Evolutionary conservation across 352 stramenopile genomes (phyloP).

Genomic region (Phytophthora hibernalis): DNA sequence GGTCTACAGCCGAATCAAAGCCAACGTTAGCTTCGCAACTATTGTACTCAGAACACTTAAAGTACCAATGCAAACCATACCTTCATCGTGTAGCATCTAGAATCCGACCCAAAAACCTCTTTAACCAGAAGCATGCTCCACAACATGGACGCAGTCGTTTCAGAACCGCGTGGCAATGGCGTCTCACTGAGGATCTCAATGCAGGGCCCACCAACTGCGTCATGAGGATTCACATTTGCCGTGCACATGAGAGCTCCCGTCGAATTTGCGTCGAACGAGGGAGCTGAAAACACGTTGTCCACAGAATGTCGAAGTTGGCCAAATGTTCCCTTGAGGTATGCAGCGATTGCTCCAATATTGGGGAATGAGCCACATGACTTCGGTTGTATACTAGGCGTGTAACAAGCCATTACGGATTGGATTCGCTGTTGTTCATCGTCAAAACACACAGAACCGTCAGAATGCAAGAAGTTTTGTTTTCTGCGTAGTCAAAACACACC

Average conservation of each 20-base stretch:
- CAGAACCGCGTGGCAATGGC: conserved; percentile 10
- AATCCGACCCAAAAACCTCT: conserved; percentile 22
- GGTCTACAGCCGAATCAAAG: neutral
- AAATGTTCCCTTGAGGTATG: conserved; percentile 9
- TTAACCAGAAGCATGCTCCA: conserved; percentile 29
- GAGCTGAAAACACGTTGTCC: conserved; percentile 10
- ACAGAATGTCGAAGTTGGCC: neutral
- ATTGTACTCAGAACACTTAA: neutral
- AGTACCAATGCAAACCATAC: neutral
- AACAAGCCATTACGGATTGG: conserved; percentile 3
- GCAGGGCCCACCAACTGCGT: conserved; percentile 15
- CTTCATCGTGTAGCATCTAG: conserved; percentile 23
- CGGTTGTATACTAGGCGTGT: neutral
- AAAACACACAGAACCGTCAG: neutral
- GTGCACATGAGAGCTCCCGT: conserved; percentile 6
- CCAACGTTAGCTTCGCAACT: neutral
- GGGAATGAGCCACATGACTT: neutral
- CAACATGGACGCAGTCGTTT: conserved; percentile 7
- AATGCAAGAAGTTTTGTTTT: neutral
- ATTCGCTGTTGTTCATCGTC: conserved; percentile 3
- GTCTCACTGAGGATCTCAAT: conserved; percentile 25
- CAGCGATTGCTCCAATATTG: neutral
- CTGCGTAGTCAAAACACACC: neutral
- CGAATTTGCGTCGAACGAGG: conserved; percentile 7
- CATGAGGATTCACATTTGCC: conserved; percentile 8